Conservation (phyloP, 2,329 filamentous ascomycete genomes). For the Trichoderma brevicompactum region DNA sequence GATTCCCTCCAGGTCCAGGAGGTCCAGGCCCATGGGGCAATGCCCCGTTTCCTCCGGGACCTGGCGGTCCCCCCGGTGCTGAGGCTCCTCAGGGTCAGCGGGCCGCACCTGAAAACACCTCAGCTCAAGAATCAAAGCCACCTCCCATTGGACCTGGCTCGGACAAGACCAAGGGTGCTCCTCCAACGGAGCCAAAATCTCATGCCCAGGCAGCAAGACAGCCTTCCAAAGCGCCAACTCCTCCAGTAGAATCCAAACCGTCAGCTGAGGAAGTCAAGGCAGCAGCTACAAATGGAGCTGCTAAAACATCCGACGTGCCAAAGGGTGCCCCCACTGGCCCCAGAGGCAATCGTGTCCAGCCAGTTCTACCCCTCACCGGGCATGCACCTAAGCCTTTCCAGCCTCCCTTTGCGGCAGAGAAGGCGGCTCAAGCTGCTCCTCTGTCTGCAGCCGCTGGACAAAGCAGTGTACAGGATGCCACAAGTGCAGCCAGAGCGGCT, state of each 20-base stretch:
- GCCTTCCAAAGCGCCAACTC: conserved; percentile 59
- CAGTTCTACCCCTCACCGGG: conserved; percentile 67
- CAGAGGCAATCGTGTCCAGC: conserved; percentile 60
- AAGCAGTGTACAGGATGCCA: conserved; percentile 64
- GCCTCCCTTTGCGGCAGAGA: conserved; percentile 39
- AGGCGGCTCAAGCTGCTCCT: conserved; percentile 39
- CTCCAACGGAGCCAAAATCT: conserved; percentile 59
- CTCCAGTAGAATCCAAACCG: conserved; percentile 71
- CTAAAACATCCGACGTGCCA: conserved; percentile 43
- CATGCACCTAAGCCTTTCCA: conserved; percentile 47
- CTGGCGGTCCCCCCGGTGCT: conserved; percentile 61
- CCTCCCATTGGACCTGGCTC: conserved; percentile 47
- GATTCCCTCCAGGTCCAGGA: conserved; percentile 66
- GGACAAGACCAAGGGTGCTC: conserved; percentile 55
- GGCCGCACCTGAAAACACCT: conserved; percentile 50
- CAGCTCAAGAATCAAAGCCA: conserved; percentile 26
- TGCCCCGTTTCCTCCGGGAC: conserved; percentile 65
- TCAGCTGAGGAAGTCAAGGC: conserved; percentile 52
- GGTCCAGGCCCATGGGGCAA: conserved; percentile 64
- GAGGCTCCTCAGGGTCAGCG: conserved; percentile 60
- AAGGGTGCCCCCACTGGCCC: conserved; percentile 54
- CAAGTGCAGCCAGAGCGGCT: conserved; percentile 73
- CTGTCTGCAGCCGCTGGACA: conserved; percentile 46
- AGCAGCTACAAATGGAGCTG: conserved; percentile 50
- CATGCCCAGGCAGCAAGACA: conserved; percentile 52